A percentile compares a stretch with the other conserved stretches of the same genome.
These are phyloP conservation scores for Colletotrichum melonis DNA, from an alignment of 2,329 filamentous ascomycete species.

Conservation along the genomic window DNA sequence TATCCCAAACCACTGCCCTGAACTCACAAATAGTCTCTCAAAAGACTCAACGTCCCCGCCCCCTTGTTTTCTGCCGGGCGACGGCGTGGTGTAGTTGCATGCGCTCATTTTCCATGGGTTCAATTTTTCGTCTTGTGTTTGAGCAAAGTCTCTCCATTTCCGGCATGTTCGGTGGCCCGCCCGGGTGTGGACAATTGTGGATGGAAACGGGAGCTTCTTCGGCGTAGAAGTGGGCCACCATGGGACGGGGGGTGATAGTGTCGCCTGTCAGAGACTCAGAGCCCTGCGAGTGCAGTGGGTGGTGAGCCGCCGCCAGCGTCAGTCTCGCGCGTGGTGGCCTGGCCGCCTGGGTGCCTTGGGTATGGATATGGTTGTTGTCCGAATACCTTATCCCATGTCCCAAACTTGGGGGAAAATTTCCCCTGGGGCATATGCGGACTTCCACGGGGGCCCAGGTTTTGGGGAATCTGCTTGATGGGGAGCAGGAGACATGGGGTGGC, in stretches of 20 bases:
- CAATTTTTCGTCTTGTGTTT: not conserved
- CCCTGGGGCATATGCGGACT: conserved; percentile 5
- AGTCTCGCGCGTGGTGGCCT: not conserved
- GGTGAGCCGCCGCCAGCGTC: not conserved
- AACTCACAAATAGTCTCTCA: not conserved
- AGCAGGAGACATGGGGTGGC: not conserved
- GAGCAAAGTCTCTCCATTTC: conserved; percentile 27
- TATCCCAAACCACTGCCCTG: not conserved
- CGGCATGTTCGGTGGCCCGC: conserved; percentile 33
- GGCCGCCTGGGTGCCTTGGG: not conserved
- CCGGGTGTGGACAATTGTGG: conserved; percentile 28
- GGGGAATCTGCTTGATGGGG: not conserved
- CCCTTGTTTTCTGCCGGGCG: not conserved
- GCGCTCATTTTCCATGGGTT: not conserved
- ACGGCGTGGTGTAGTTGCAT: not conserved
- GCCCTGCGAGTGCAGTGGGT: not conserved
- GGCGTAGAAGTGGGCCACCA: conserved; percentile 32
- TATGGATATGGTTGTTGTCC: not conserved
- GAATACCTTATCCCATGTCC: not conserved
- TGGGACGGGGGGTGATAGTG: conserved; percentile 24
- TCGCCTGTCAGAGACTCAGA: conserved; percentile 14
- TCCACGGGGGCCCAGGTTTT: conserved; percentile 13
- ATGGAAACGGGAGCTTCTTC: conserved; percentile 32
- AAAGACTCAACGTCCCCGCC: not conserved
- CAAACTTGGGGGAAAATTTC: not conserved